Evolutionary conservation across 345 rosid species (phyloP).

Genomic region (Pugionium cornutum): DNA sequence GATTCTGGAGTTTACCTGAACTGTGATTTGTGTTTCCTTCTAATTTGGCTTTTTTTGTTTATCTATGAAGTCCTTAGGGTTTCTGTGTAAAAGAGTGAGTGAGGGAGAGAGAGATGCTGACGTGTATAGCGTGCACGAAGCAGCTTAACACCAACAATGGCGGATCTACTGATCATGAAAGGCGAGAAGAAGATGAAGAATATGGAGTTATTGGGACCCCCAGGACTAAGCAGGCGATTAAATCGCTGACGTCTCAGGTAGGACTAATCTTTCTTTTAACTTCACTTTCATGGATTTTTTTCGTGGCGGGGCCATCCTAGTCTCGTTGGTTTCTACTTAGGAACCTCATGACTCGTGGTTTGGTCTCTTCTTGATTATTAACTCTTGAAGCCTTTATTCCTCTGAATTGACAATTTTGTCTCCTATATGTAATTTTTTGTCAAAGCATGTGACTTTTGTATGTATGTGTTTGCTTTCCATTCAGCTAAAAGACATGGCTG

Average conservation of each 20-base stretch:
- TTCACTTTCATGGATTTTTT: conserved; percentile 31
- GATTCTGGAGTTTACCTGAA: not conserved
- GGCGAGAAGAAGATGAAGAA: conserved; percentile 45
- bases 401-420: conserved; percentile 7
- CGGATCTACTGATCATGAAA: conserved; percentile 52
- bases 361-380: not conserved
- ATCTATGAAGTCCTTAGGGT: conserved; percentile 11
- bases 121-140: conserved; percentile 91
- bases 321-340: conserved; percentile 17
- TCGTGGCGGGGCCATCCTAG: not conserved
- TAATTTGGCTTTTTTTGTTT: conserved; percentile 1
- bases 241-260: conserved; percentile 82
- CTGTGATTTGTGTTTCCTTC: conserved; percentile 21
- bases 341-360: conserved; percentile 5
- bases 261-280: not conserved
- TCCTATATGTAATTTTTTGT: conserved; percentile 4
- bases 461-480: conserved; percentile 2
- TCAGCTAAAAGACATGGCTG: conserved; percentile 91
- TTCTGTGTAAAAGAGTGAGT: not conserved
- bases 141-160: conserved; percentile 49
- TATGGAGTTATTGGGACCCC: conserved; percentile 64
- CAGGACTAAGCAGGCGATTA: conserved; percentile 70
- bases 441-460: conserved; percentile 6
- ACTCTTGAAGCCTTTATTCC: not conserved
- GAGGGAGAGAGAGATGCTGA: conserved; percentile 56